These are phyloP conservation scores for Aspergillus amoenus DNA, from an alignment of 2,329 filamentous ascomycete species.

Conservation along the genomic window DNA sequence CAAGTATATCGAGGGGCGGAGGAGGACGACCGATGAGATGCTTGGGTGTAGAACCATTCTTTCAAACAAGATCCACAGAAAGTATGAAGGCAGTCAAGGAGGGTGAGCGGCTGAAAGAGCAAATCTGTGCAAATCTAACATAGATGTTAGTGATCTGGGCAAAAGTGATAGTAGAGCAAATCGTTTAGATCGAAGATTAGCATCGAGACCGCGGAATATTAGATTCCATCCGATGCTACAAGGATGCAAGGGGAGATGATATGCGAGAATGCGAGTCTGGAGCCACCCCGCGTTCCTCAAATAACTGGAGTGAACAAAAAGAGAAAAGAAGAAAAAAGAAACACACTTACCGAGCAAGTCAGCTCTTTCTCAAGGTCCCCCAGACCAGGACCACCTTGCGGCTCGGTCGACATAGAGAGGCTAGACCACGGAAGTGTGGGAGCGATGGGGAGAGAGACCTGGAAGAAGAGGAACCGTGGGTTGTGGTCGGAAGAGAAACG, in stretches of 20 bases:
- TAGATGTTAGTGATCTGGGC: neutral
- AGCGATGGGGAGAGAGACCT: neutral
- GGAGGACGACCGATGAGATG: constrained; percentile 50
- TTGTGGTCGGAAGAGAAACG: constrained; percentile 3
- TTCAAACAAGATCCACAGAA: constrained; percentile 95
- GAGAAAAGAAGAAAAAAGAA: neutral
- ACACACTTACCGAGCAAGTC: constrained; percentile 78
- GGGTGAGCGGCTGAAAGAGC: constrained; percentile 83
- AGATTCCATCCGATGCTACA: neutral
- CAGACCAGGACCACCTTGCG: constrained; percentile 34
- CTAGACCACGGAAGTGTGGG: neutral
- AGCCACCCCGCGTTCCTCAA: constrained; percentile 7
- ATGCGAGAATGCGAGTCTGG: neutral
- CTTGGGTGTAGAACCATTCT: constrained; percentile 90
- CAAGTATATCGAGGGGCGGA: constrained; percentile 71
- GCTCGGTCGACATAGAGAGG: constrained; percentile 21
- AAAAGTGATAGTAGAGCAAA: neutral
- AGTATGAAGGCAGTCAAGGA: constrained; percentile 91
- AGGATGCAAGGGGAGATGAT: constrained; percentile 6
- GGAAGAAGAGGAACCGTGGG: constrained; percentile 9
- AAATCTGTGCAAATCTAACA: constrained; percentile 91
- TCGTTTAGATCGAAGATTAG: neutral
- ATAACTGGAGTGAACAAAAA: neutral
- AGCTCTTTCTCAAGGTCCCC: constrained; percentile 87
- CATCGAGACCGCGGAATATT: neutral